These are phyloP conservation scores for Cytidiella melzeri DNA, from an alignment of 768 basidiomycete genomes.

Conservation along the genomic window DNA sequence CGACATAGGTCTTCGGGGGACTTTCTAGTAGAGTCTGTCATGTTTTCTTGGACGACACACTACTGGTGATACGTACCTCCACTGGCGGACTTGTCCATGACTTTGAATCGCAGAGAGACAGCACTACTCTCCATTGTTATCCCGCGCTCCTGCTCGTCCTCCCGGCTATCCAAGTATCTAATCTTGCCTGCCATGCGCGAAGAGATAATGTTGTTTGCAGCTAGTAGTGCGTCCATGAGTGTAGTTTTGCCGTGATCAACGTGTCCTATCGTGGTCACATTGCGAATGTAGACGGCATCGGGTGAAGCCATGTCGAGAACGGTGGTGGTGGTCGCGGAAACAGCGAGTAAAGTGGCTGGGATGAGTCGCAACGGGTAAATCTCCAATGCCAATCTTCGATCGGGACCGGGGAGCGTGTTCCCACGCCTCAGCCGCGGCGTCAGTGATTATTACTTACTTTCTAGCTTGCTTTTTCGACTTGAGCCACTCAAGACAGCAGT, in stretches of 20 bases:
- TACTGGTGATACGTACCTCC: constrained; percentile 45
- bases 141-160: constrained; percentile 95
- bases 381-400: neutral
- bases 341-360: too few relatives aligned
- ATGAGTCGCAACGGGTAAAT: too few relatives aligned
- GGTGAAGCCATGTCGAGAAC: constrained; percentile 2
- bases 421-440: too few relatives aligned
- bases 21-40: constrained; percentile 43
- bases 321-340: neutral
- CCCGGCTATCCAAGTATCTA: constrained; percentile 89
- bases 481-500: too few relatives aligned
- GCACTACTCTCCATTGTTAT: constrained; percentile 99
- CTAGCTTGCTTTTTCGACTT: too few relatives aligned
- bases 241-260: constrained; percentile 98
- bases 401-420: neutral
- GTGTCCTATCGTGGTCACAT: constrained; percentile 82
- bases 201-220: constrained; percentile 97
- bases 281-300: constrained; percentile 48
- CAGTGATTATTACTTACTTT: neutral
- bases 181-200: constrained; percentile 92
- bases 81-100: constrained; percentile 47
- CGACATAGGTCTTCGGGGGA: constrained; percentile 63
- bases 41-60: constrained; percentile 10
- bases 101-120: constrained; percentile 83
- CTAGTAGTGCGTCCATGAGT: constrained; percentile 89